Conservation (phyloP, 2,329 filamentous ascomycete genomes). For the Colletotrichum sp. region DNA sequence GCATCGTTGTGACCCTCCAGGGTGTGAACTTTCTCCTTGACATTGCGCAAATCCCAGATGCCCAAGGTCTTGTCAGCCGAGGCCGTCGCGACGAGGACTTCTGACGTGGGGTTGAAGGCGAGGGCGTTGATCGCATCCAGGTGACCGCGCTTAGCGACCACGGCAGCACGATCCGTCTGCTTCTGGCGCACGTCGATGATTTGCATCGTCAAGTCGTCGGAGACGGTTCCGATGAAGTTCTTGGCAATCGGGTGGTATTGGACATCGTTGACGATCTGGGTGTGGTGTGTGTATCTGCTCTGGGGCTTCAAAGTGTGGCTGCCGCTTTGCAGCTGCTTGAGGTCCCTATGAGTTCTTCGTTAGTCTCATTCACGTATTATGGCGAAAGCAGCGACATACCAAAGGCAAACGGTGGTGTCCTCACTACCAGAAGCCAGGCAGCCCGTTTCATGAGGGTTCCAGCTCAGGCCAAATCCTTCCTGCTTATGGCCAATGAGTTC, state of each 20-base stretch:
- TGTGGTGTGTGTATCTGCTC: slow-evolving; percentile 85
- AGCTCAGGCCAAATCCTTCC: slow-evolving; percentile 92
- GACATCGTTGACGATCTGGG: slow-evolving; percentile 93
- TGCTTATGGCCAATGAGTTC: slow-evolving; percentile 83
- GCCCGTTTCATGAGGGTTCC: slow-evolving; percentile 85
- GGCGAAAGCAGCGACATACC: slow-evolving; percentile 59
- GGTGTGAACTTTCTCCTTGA: slow-evolving; percentile 88
- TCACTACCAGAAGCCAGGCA: slow-evolving; percentile 89
- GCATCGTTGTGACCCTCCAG: slow-evolving; percentile 88
- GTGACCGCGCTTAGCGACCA: slow-evolving; percentile 77
- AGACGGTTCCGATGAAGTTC: slow-evolving; percentile 88
- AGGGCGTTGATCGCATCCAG: slow-evolving; percentile 94
- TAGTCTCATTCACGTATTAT: background rate
- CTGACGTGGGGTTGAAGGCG: slow-evolving; percentile 91
- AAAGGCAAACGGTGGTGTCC: slow-evolving; percentile 89
- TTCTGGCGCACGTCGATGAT: slow-evolving; percentile 83
- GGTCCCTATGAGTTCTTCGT: slow-evolving; percentile 63
- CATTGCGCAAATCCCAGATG: slow-evolving; percentile 92
- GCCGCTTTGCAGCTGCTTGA: slow-evolving; percentile 74
- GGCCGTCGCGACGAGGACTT: slow-evolving; percentile 88
- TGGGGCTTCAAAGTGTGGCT: slow-evolving; percentile 74
- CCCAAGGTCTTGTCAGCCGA: slow-evolving; percentile 95
- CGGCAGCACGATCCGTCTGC: slow-evolving; percentile 69
- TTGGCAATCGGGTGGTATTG: slow-evolving; percentile 90
- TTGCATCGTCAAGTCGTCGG: slow-evolving; percentile 92